Evolutionary conservation across 345 rosid genomes (phyloP), one percentile per base, ranked within the genome.

Genomic region (Linum trigynum): DNA sequence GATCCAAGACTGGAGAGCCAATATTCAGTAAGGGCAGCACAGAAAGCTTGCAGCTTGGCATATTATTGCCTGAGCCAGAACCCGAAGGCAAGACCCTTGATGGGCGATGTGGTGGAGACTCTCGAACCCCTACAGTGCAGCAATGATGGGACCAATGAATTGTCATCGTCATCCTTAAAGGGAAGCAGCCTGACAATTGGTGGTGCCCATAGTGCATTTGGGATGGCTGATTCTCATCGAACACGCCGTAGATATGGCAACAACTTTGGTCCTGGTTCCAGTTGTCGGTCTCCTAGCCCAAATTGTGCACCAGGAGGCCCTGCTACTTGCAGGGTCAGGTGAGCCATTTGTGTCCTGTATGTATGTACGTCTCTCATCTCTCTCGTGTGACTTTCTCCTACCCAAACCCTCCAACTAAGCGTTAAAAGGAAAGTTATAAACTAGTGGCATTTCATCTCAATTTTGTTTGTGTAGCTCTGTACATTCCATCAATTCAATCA

Each of bases 21-120:
- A 73, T 90, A 94, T 79, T 88, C 95, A 1, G 88, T 85, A 62
- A 83, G 86, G 71, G 97, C 97, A 69, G 97, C 96, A 35, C 95
- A 88, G 77, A 94, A 86, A 74, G 96, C 99, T 36, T 90, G 96
- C 85, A 90, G 95, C 80, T 75, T 92, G 82, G 98, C 97, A 1
- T 90, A 86, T 76, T 90, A 90, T 68, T 90, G 97, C 78, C 80
- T 90, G 60, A 90, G 96, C 81, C 98, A 86, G 75, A 92, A 92
- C 76, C 97, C 97, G 2, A 92, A 92, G 79, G 98, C 98, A 45
- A 88, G 97, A 72, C 98, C 98, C 39, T 71, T 92, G 68, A 92
- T 89, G 98, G 87, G 96, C 42, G 98, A 92, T 59, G 97, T 92
- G 57, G 98, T 90, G 17, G 96, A 92, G 79, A 90, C 98, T 59